Percentiles rank a stretch among this genome's conserved stretches.
Conservation (phyloP, 2,329 filamentous ascomycete genomes). For the Coniosporium tulheliwenetii region DNA sequence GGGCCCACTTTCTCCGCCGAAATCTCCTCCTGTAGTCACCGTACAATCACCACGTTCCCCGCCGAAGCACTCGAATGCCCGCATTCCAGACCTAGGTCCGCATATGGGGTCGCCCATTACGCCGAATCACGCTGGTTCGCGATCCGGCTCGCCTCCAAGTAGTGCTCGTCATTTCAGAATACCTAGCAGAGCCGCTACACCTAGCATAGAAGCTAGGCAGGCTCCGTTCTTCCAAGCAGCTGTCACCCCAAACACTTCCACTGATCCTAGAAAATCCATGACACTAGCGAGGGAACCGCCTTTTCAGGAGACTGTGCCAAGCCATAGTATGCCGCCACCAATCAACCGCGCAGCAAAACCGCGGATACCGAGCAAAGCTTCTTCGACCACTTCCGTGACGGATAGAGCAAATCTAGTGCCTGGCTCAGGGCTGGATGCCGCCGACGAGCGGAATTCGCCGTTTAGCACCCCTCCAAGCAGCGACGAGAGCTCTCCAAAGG, state of each 20-base stretch:
- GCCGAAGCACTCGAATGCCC: slow-evolving; percentile 27
- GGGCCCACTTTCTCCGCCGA: slow-evolving; percentile 29
- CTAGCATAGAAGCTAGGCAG: slow-evolving; percentile 22
- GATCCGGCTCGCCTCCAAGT: not conserved
- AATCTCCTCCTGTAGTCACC: slow-evolving; percentile 48
- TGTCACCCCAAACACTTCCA: slow-evolving; percentile 5
- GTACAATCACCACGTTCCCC: slow-evolving; percentile 58
- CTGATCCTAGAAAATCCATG: slow-evolving; percentile 13
- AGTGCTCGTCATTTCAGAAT: slow-evolving; percentile 17
- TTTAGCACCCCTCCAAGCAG: slow-evolving; percentile 78
- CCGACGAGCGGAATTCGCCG: slow-evolving; percentile 47
- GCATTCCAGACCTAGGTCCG: too few species aligned
- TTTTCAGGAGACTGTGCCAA: slow-evolving; percentile 13
- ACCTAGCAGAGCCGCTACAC: slow-evolving; percentile 24
- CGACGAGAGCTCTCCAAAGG: slow-evolving; percentile 34
- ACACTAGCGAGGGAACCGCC: slow-evolving; percentile 2
- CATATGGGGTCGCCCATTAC: too few species aligned
- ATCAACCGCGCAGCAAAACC: slow-evolving; percentile 72
- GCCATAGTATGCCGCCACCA: slow-evolving; percentile 44
- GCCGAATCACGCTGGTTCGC: too few species aligned
- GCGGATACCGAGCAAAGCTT: slow-evolving; percentile 38
- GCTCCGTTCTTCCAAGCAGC: slow-evolving; percentile 15
- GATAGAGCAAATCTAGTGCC: slow-evolving; percentile 10
- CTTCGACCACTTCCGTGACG: slow-evolving; percentile 6
- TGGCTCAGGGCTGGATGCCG: slow-evolving; percentile 5